A percentile compares a stretch with the other conserved stretches of the same genome.
Conservation (phyloP, 2,329 filamentous ascomycete species). For the Chrysoporthe austroafricana region DNA sequence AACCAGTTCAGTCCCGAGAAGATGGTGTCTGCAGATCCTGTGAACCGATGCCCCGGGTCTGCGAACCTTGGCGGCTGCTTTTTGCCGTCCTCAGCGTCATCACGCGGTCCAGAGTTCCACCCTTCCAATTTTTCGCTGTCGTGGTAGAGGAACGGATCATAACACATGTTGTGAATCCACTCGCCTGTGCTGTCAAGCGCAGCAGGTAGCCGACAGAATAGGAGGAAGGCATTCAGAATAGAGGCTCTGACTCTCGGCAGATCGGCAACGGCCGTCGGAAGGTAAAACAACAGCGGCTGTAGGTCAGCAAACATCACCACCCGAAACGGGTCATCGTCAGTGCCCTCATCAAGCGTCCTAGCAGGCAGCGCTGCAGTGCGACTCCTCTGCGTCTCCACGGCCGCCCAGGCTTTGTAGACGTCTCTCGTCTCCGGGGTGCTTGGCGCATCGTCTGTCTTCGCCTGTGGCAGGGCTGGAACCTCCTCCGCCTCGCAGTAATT, state of each 20-base stretch:
- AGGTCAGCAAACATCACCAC: slow-evolving; percentile 82
- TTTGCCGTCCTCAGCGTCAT: slow-evolving; percentile 13
- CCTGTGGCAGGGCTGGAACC: slow-evolving; percentile 47
- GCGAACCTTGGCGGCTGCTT: slow-evolving; percentile 34
- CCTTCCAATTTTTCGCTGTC: slow-evolving; percentile 39
- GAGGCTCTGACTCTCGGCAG: not conserved
- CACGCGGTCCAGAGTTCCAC: slow-evolving; percentile 18
- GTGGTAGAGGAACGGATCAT: slow-evolving; percentile 56
- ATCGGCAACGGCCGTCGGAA: slow-evolving; percentile 49
- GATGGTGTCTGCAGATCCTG: slow-evolving; percentile 54
- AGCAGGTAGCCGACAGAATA: slow-evolving; percentile 69
- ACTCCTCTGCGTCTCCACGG: slow-evolving; percentile 56
- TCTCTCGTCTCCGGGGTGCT: slow-evolving; percentile 43
- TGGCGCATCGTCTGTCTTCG: slow-evolving; percentile 34
- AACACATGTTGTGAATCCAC: slow-evolving; percentile 42
- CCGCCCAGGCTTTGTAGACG: slow-evolving; percentile 55
- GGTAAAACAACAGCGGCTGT: slow-evolving; percentile 59
- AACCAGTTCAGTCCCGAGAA: slow-evolving; percentile 55
- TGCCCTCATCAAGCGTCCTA: slow-evolving; percentile 73
- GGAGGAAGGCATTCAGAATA: slow-evolving; percentile 52
- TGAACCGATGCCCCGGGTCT: slow-evolving; percentile 37
- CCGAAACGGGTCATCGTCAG: slow-evolving; percentile 80
- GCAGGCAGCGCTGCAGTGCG: slow-evolving; percentile 64
- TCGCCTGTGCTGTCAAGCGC: slow-evolving; percentile 34
- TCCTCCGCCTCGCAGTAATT: slow-evolving; percentile 47